Evolutionary conservation across 1,284 basidiomycete genomes (phyloP).

Genomic region (Puccinia polysora): DNA sequence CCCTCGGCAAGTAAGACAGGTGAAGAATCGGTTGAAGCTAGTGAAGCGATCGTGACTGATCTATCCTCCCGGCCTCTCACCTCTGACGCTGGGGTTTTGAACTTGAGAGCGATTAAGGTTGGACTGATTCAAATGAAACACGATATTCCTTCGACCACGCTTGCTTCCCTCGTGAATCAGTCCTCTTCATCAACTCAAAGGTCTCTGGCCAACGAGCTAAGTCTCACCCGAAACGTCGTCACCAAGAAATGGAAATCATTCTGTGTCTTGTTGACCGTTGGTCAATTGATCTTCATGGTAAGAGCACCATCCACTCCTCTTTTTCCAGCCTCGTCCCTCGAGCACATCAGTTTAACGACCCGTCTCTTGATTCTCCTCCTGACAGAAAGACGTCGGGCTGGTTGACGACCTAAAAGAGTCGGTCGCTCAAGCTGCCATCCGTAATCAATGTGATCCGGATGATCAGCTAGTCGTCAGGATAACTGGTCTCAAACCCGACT

Average conservation of each 20-base stretch:
- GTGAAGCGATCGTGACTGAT: background rate
- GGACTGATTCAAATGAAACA: slow-evolving; percentile 73
- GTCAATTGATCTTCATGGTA: slow-evolving; percentile 79
- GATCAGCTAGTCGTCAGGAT: slow-evolving; percentile 36
- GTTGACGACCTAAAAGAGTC: slow-evolving; percentile 20
- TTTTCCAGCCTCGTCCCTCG: background rate
- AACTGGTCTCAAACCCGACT: slow-evolving; percentile 74
- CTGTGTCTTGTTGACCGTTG: slow-evolving; percentile 79
- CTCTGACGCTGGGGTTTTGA: background rate
- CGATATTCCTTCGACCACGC: background rate
- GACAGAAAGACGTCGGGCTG: slow-evolving; percentile 28
- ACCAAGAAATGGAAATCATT: slow-evolving; percentile 84
- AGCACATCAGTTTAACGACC: no score
- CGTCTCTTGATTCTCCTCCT: background rate
- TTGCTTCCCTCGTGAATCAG: no score
- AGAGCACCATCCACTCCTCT: background rate
- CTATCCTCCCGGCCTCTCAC: no score
- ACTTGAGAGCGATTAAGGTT: slow-evolving; percentile 60
- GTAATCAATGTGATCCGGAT: slow-evolving; percentile 13
- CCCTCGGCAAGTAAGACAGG: background rate
- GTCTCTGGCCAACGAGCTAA: slow-evolving; percentile 3
- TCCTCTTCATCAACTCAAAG: no score
- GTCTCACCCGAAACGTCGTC: slow-evolving; percentile 61
- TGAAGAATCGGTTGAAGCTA: background rate
- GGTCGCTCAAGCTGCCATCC: slow-evolving; percentile 3